Evolutionary conservation across 1,284 basidiomycete genomes (phyloP).

Genomic region (Rhodotorula sp.): DNA sequence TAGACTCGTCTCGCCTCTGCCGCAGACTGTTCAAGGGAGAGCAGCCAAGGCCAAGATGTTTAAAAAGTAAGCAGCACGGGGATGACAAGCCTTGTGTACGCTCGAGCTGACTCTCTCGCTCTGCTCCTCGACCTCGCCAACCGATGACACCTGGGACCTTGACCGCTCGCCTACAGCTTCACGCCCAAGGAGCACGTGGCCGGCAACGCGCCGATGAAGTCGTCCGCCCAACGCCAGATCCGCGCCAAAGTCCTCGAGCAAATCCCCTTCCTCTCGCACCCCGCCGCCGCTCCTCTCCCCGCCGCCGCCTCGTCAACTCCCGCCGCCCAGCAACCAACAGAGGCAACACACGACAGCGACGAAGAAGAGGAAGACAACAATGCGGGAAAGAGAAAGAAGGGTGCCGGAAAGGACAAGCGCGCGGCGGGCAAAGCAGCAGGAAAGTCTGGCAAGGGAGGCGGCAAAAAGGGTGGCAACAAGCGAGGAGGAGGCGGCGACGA

Average conservation of each 20-base stretch:
- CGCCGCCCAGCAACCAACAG: not conserved
- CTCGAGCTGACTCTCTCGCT: not conserved
- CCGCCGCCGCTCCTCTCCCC: slow-evolving; percentile 30
- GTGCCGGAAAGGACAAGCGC: slow-evolving; percentile 50
- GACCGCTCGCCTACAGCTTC: slow-evolving; percentile 60
- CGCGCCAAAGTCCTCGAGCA: slow-evolving; percentile 76
- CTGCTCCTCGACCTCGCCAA: not conserved
- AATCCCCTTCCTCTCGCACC: slow-evolving; percentile 63
- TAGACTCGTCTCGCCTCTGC: too few species aligned
- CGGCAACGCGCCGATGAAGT: slow-evolving; percentile 90
- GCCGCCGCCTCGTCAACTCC: not conserved
- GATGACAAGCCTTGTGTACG: too few species aligned
- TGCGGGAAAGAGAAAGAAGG: slow-evolving; percentile 53
- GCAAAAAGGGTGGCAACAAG: slow-evolving; percentile 42
- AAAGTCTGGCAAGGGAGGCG: slow-evolving; percentile 34
- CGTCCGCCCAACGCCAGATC: slow-evolving; percentile 87
- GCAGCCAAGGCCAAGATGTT: slow-evolving; percentile 43
- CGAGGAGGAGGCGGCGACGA: slow-evolving; percentile 3
- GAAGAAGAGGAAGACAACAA: slow-evolving; percentile 42
- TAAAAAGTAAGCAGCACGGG: slow-evolving; percentile 44
- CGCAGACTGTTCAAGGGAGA: too few species aligned
- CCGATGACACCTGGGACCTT: not conserved
- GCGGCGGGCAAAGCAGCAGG: slow-evolving; percentile 45
- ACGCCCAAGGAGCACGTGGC: slow-evolving; percentile 80
- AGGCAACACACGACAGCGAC: slow-evolving; percentile 4